These are phyloP conservation scores for Tricholoma terreum DNA, from an alignment of 768 basidiomycete species.

Conservation along the genomic window DNA sequence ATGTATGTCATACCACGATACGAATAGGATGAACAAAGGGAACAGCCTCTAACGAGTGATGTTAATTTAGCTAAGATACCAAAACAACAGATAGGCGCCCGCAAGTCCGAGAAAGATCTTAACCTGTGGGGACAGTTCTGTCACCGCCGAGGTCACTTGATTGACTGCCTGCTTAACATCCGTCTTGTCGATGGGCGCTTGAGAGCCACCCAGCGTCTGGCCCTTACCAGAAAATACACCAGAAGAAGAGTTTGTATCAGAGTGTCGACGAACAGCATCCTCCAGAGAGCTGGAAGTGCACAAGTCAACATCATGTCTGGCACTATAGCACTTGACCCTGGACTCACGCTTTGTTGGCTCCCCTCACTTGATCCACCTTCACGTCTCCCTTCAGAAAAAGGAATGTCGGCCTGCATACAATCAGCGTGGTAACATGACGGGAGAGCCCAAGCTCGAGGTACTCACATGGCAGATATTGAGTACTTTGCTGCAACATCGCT, in stretches of 20 bases:
- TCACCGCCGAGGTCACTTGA: constrained; percentile 34
- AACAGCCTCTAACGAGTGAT: background rate
- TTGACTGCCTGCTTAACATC: constrained; percentile 32
- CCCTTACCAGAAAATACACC: constrained; percentile 69
- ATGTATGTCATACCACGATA: background rate
- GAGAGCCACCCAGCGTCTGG: constrained; percentile 61
- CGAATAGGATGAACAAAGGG: too few species aligned
- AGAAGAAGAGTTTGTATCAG: constrained; percentile 36
- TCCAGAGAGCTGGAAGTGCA: constrained; percentile 54
- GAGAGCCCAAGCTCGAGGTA: background rate
- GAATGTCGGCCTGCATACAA: constrained; percentile 69
- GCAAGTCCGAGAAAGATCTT: constrained; percentile 62
- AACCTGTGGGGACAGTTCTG: constrained; percentile 62
- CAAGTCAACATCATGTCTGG: background rate
- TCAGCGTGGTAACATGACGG: background rate
- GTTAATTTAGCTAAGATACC: constrained; percentile 38
- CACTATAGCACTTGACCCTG: background rate
- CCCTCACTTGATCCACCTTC: constrained; percentile 70
- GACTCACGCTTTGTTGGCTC: constrained; percentile 64
- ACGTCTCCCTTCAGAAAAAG: constrained; percentile 66
- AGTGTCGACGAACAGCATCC: constrained; percentile 51
- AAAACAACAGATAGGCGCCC: constrained; percentile 61
- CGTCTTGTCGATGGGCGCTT: constrained; percentile 33
- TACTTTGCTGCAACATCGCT: constrained; percentile 64
- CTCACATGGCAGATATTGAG: constrained; percentile 70